Evolutionary conservation across 2,329 filamentous ascomycete species (phyloP).

Genomic region (Aschersonia sp.): DNA sequence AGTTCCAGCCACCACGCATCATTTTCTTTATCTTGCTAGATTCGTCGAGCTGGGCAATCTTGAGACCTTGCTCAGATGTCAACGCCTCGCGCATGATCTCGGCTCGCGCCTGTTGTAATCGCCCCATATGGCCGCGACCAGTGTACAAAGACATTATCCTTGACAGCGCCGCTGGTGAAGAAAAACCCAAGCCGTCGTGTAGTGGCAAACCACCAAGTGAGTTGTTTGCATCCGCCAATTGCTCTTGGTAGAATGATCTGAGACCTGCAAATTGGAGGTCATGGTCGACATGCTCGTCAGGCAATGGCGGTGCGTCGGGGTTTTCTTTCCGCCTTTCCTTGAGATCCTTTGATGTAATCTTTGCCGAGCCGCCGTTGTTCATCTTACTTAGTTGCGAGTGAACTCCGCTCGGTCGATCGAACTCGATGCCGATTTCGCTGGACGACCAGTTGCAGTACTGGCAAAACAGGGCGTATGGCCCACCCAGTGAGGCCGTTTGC

Average conservation of each 20-base stretch:
- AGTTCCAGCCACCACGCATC: conserved; percentile 44
- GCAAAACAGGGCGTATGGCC: conserved; percentile 68
- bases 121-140: conserved; percentile 42
- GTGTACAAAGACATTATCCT: conserved; percentile 90
- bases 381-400: conserved; percentile 64
- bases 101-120: conserved; percentile 52
- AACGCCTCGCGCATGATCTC: conserved; percentile 71
- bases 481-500: conserved; percentile 16
- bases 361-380: conserved; percentile 42
- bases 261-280: conserved; percentile 64
- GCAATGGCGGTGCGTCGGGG: conserved; percentile 19
- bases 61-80: conserved; percentile 55
- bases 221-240: conserved; percentile 50
- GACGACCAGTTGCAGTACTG: conserved; percentile 90
- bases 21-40: conserved; percentile 44
- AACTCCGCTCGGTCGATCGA: conserved; percentile 80
- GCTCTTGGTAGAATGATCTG: conserved; percentile 66
- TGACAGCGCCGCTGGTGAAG: conserved; percentile 67
- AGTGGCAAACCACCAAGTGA: conserved; percentile 32
- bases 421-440: conserved; percentile 75
- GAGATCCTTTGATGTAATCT: conserved; percentile 34
- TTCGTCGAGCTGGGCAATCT: conserved; percentile 47
- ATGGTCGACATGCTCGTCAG: conserved; percentile 36
- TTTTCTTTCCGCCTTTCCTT: conserved; percentile 36
- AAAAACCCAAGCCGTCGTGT: conserved; percentile 34